Base-by-base conservation (phyloP, 305 asterid genomes). In the Lippia alba region DNA sequence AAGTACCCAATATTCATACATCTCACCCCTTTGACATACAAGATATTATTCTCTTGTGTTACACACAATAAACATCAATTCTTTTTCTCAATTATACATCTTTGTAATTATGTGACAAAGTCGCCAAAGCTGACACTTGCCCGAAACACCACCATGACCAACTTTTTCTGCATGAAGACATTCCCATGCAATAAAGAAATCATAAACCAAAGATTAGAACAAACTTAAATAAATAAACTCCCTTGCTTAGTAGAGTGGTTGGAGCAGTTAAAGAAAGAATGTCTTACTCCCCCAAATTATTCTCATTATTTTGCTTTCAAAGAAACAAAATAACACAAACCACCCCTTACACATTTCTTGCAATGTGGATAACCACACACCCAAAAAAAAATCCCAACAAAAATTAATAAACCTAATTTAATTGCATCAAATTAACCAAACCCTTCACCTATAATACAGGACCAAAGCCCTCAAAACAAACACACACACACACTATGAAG, bases 181-280 rank as follows among this genome's bases (percentile, higher is more conserved):
- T 51, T n/a, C 56, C 66, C 62, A 44, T 2, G 12, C 17, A 62
- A 72, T 46, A 60, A 61, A 48, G 34, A 55, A 16, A 51, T 15
- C 2, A 51, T 5, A 10, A 57, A 30, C 70, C 68, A 73, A 81
- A 81, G 80, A 83, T 84, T 79, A 86, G 61, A 75, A 59, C 79
- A 80, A 83, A 66, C 74, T 74, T 64, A 72, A 61, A 58, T 53
- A 65, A 48, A 33, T 45, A 49, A 64, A 58, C 61, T 49, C 81
- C 86, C 70, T 69, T 69, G 74, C 60, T 78, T 79, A 83, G 89
- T 82, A 77, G 96, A 92, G 98, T 90, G 79, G 98, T 90, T 92
- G 96, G 97, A 87, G 97, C 85, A 76, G 97, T 87, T 87, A 79
- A 71, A 77, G 72, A 79, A 82, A 84, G 72, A 60, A 78, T 89